Base-by-base conservation (phyloP, 31 red algal genomes). In the Odonthalia washingtoniensis region DNA sequence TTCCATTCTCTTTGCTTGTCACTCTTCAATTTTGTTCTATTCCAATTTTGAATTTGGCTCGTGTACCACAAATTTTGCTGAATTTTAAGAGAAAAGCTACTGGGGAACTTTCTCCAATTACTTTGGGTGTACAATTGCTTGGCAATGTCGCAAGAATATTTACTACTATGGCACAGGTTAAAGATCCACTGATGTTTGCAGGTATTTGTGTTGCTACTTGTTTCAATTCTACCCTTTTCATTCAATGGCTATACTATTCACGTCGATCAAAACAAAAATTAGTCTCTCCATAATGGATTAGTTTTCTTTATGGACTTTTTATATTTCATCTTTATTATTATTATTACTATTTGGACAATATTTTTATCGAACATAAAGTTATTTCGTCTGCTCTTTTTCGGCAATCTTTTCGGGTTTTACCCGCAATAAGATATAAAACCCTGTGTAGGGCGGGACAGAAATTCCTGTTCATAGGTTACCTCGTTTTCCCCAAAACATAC, bases 111-210 rank as follows among this genome's bases (percentile, higher is more conserved):
- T 80, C 79, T 42, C 86, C 91, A 17, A 89, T 94, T 43, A 98
- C 97, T 27, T 63, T 98, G 33, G 90, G 74, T 5, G 86, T 98
- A 32, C 93, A 95, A 86, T 41, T 96, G 4, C 43, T 91, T 28
- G 97, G 97, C 31, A 98, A 98, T 75, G 57, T 94, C 28, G 97
- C 97, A 0, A 70, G 97, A 3, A 80, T 98, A 65, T 98, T 98
- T 72, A 98, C 97, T 16, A 98, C 97, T 18, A 63, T 96, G 27
- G 94, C 95, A 1, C 93, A 94, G 65, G 91, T 98, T 33, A n/a
- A 81, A 70, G 91, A 97, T 70, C 81, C 88, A 31, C 72, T 96
- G 46, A 91, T 96, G 89, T 83, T 96, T 77, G 75, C 63, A n/a
- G 80, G 69, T 31, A 77, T 84, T 65, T 67, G 78, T 49, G 80